These are phyloP conservation scores for Venturia effusa DNA, from an alignment of 2,329 filamentous ascomycete species.

Conservation along the genomic window DNA sequence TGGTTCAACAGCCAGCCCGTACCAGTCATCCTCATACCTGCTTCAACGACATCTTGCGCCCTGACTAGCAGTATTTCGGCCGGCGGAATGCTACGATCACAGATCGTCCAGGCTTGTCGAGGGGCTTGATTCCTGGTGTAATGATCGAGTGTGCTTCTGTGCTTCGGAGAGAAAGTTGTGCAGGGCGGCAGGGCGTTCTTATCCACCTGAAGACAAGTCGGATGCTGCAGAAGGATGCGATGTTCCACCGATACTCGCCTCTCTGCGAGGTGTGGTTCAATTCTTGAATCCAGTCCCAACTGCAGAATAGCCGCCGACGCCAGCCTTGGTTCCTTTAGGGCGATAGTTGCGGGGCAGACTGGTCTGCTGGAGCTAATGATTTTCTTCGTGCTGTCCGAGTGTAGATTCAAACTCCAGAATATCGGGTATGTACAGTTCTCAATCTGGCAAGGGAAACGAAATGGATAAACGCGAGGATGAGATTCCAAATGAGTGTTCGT, in stretches of 20 bases:
- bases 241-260: background rate
- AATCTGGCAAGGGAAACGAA: background rate
- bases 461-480: background rate
- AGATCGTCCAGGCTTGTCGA: slow-evolving; percentile 12
- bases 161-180: slow-evolving; percentile 31
- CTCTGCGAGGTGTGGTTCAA: background rate
- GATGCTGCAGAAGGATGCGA: slow-evolving; percentile 1
- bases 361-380: background rate
- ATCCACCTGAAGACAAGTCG: background rate
- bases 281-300: background rate
- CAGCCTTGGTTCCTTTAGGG: background rate
- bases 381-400: background rate
- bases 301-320: slow-evolving; percentile 3
- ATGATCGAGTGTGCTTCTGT: slow-evolving; percentile 23
- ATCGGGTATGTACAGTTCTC: background rate
- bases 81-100: slow-evolving; percentile 2
- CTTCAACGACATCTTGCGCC: slow-evolving; percentile 12
- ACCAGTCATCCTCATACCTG: slow-evolving; percentile 6
- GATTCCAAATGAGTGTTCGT: background rate
- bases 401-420: background rate
- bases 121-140: background rate
- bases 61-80: slow-evolving; percentile 6
- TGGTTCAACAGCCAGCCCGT: background rate
- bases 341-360: background rate
- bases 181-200: background rate